Evolutionary conservation across 345 rosid species (phyloP), one percentile per base, ranked within the genome.

Genomic region (Erucastrum elatum): DNA sequence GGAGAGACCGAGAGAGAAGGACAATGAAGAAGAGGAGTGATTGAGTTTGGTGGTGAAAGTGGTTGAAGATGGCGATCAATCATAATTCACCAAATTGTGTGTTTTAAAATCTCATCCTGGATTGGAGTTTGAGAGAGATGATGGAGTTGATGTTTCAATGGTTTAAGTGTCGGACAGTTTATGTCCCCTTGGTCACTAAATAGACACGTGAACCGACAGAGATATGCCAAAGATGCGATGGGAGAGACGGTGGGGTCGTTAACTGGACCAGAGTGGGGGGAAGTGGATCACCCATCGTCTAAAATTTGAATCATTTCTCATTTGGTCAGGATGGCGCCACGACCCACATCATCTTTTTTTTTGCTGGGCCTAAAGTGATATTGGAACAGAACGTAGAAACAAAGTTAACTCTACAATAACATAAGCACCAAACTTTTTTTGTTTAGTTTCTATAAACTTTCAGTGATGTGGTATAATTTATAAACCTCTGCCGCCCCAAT

Each of bases 1-100:
- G 60, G 70, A 74, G 75, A 41, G 21, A 21, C 39, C 56, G 70
- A 74, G 58, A 83, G 68, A 61, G 63, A 16, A 74, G 69, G 39
- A 6, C 39, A 35, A 35, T 35, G 39, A 8, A 35, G 63, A 26
- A 74, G 64, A 68, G 62, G 68, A 12, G 77, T 46, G 71, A 83
- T 82, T 77, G 84, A 73, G 81, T 85, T 74, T 76, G 84, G 81
- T 80, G 84, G 83, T 70, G 73, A 81, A 75, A 76, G 86, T 82
- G 66, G 86, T 71, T 83, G 85, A 75, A 81, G 87, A 66, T 80
- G 89, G 86, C 30, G 77, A 85, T 81, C 85, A 80, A 72, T 85
- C 81, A 84, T 87, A 84, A 83, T 80, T 80, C 83, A 58, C 21
- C 31, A 58, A 64, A 10, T 25, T 29, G 31, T 70, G 37, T 29